phyloP scores from a whole-genome alignment of 2,329 filamentous ascomycete genomes.

The Pseudogymnoascus sp. region DNA sequence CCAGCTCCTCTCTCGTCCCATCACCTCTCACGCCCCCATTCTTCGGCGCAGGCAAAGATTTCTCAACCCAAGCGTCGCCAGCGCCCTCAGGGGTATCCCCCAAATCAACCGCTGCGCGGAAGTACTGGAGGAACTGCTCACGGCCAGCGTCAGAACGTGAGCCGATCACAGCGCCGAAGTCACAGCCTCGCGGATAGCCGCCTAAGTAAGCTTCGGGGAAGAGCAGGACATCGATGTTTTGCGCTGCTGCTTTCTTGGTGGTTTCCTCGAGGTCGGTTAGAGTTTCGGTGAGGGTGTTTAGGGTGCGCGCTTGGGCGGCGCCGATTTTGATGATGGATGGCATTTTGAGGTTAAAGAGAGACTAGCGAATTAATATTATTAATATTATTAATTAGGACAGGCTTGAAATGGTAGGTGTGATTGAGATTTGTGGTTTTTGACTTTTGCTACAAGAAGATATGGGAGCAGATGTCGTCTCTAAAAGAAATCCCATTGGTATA shows the following conservation, averaged over 20 bases:
- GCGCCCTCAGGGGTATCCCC: slow-evolving; percentile 69
- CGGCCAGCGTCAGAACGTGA: slow-evolving; percentile 59
- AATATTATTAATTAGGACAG: not conserved
- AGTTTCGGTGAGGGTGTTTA: slow-evolving; percentile 46
- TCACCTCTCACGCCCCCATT: slow-evolving; percentile 50
- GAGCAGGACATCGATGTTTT: slow-evolving; percentile 59
- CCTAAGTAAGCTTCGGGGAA: slow-evolving; percentile 91
- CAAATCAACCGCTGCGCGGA: slow-evolving; percentile 69
- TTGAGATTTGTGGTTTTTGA: not conserved
- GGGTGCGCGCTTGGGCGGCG: slow-evolving; percentile 41
- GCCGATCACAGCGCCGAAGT: slow-evolving; percentile 70
- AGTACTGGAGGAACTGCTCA: slow-evolving; percentile 77
- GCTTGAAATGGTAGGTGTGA: not conserved
- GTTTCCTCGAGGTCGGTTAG: slow-evolving; percentile 57
- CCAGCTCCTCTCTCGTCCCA: slow-evolving; percentile 72
- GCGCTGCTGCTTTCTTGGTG: slow-evolving; percentile 52
- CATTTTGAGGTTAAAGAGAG: not conserved
- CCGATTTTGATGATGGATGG: slow-evolving; percentile 20
- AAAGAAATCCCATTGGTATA: not conserved
- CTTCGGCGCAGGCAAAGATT: slow-evolving; percentile 41
- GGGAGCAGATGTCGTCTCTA: not conserved
- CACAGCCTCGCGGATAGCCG: slow-evolving; percentile 76
- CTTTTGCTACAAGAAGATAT: not conserved
- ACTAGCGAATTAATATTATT: not conserved
- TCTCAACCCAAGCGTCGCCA: slow-evolving; percentile 62